Evolutionary conservation across 345 rosid genomes (phyloP).

Genomic region (Schrenkiella parvula): DNA sequence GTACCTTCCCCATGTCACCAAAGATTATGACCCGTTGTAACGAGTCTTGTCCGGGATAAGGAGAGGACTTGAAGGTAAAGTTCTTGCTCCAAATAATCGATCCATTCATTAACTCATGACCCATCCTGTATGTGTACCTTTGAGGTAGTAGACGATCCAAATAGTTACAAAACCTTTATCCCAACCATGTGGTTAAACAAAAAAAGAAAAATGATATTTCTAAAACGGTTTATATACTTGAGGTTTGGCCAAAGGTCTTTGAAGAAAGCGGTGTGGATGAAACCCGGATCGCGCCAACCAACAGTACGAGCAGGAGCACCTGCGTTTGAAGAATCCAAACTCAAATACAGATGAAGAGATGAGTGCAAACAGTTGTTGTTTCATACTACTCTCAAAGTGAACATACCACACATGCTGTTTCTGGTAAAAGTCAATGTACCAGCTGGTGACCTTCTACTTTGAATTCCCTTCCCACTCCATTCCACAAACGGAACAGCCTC

Average conservation of each 20-base stretch:
- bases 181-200: not conserved
- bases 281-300: conserved; percentile 80
- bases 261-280: conserved; percentile 63
- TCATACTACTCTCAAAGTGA: not conserved
- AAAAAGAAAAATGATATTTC: not conserved
- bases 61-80: conserved; percentile 58
- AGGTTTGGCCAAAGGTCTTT: conserved; percentile 67
- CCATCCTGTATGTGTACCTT: conserved; percentile 53
- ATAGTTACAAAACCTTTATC: not conserved
- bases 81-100: conserved; percentile 50
- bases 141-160: conserved; percentile 12
- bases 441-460: conserved; percentile 52
- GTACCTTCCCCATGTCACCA: conserved; percentile 82
- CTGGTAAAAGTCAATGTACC: conserved; percentile 64
- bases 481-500: conserved; percentile 71
- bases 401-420: conserved; percentile 88
- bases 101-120: conserved; percentile 45
- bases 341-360: not conserved
- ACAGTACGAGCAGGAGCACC: conserved; percentile 73
- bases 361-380: not conserved
- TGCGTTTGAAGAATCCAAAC: conserved; percentile 9
- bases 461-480: conserved; percentile 52
- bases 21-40: conserved; percentile 66
- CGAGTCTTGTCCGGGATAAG: conserved; percentile 83
- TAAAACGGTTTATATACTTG: conserved; percentile 21